Evolutionary conservation across 2,329 filamentous ascomycete species (phyloP), one percentile per base, ranked within the genome.

Genomic region (Malbranchea zuffiana): DNA sequence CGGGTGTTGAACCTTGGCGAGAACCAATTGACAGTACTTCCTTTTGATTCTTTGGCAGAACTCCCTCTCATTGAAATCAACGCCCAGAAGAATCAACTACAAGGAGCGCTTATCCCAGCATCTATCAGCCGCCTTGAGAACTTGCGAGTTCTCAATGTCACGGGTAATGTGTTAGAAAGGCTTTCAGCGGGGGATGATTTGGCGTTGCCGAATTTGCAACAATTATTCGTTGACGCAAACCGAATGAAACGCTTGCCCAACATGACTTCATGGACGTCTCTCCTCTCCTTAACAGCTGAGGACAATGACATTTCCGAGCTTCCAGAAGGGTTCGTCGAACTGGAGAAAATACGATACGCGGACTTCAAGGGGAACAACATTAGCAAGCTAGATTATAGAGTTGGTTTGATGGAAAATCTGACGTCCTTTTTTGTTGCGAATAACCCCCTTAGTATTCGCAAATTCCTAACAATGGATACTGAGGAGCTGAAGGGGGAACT

Each of bases 381-480:
- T 32, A 75, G 75, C 2, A 66, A 74, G 8, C 58, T 98, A 5
- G 82, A 90, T 19, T 71, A 83, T 0, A 78, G 77, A 45, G 74
- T 96, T 40, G 81, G 80, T 4, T 65, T 74, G 17, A 94, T 96
- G 85, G 75, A 84, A 4, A 77, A 63, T 29, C 63, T 98, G 6
- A 71, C 76, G 13, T 78, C 78, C 53, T 71, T 96, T 27, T 76
- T 79, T 3, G 67, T 98, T 20, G 78, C 78, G 28, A 86, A 85
- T n/a, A 98, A 98, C 50, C 90, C 90, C 0, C 65, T 98, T 10
- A 72, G 82, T 10, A 86, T 95, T 54, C 86, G 82, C 54, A 94
- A 86, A 54, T 85, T 90, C 47, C 67, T 87, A 10, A 80, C 75
- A 1, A 82, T 92, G 62, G 72, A 72, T 15, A 86, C 82, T 0